Base-by-base conservation (phyloP, 2,329 filamentous ascomycete genomes). In the Dactylellina sp. region DNA sequence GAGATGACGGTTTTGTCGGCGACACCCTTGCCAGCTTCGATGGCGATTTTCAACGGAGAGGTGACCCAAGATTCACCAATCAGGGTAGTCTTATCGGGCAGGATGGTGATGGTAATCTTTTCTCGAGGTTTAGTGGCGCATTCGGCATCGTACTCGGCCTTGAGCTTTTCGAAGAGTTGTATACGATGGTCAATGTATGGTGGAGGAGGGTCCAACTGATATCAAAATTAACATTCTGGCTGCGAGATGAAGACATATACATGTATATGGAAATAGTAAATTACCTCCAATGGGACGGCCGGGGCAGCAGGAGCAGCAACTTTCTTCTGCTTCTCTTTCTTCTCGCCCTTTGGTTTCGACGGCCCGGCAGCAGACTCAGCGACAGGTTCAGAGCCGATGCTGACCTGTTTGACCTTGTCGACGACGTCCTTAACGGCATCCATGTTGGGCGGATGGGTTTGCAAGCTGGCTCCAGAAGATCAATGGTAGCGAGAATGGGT, bases 1-100 rank as follows among this genome's bases (percentile, higher is more conserved):
- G 94, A 89, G 79, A 99, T 90, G 74, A 99, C 91, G 49, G 89
- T 93, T 83, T 89, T 91, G 85, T 92, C 92, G 83, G 88, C 91
- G 79, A 91, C 86, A 80, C 88, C 95, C 87, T 91, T 97, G 83
- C 85, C 93, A 81, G 93, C 97, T 79, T 85, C 87, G 82, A 87
- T 91, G 76, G 88, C 88, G 82, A 97, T 89, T 79, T 89, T 86
- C 47, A 86, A 89, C 4, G 95, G 95, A 14, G 93, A 96, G 77
- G 93, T 97, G 84, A 96, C 92, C 90, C 91, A 98, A 55, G 93
- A 72, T 55, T 72, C 68, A 42, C 68, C 68, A 46, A 72, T 32
- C 46, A 72, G 40, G 25, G 55, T 61, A 50, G 59, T 60, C 22
- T 59, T 59, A 32, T 72, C 68, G 1, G 68, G 68, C 28, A 72